phyloP scores from a whole-genome alignment of 805 yeast species.

The Schwanniomyces sp. region DNA sequence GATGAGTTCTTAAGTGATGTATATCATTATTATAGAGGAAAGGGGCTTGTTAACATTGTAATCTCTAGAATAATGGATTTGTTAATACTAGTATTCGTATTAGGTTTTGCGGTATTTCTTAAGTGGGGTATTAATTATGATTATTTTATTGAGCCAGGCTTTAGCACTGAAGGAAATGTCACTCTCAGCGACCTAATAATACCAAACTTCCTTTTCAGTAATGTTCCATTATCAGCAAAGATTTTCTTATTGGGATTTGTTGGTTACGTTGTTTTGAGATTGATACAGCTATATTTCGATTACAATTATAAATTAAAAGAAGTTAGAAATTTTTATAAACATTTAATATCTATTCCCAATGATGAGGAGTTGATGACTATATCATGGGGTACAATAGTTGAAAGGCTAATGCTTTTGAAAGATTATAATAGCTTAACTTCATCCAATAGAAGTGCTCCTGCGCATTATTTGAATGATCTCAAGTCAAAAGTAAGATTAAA shows the following conservation, averaged over 20 bases:
- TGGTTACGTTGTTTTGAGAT: constrained; percentile 50
- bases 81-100: constrained; percentile 74
- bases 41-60: constrained; percentile 80
- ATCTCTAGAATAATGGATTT: constrained; percentile 66
- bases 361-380: constrained; percentile 83
- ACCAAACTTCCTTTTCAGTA: constrained; percentile 46
- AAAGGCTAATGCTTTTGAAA: constrained; percentile 67
- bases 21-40: constrained; percentile 80
- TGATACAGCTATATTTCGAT: constrained; percentile 58
- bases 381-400: constrained; percentile 86
- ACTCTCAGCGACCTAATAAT: constrained; percentile 35
- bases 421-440: constrained; percentile 78
- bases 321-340: constrained; percentile 71
- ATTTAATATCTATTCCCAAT: constrained; percentile 69
- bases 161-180: constrained; percentile 14
- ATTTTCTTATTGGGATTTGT: constrained; percentile 63
- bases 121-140: constrained; percentile 76
- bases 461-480: constrained; percentile 46
- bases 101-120: constrained; percentile 74
- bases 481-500: constrained; percentile 74
- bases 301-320: constrained; percentile 64
- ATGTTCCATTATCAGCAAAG: constrained; percentile 48
- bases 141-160: constrained; percentile 24
- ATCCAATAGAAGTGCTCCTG: constrained; percentile 19
- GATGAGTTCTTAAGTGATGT: constrained; percentile 84